phyloP scores from a whole-genome alignment of 169 alveolate species.

The Fabrea salina region DNA sequence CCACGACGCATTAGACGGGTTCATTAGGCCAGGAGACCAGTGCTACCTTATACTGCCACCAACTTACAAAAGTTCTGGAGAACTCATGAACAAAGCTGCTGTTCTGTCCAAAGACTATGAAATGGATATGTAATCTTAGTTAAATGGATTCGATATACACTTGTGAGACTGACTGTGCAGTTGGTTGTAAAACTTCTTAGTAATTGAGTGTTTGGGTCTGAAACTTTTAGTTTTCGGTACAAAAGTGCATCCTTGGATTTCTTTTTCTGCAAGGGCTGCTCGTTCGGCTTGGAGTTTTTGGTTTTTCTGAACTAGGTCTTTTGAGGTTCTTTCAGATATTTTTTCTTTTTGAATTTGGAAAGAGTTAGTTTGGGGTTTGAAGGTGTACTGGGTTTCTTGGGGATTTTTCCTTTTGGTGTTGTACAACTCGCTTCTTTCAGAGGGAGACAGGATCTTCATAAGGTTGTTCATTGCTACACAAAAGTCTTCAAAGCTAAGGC shows the following conservation, averaged over 20 bases:
- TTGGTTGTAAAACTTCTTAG: neutral
- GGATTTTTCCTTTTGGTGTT: neutral
- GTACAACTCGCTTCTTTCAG: neutral
- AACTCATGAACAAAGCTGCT: constrained; percentile 3
- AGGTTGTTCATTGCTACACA: neutral
- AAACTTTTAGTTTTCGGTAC: neutral
- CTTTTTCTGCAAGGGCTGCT: neutral
- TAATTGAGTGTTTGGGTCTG: neutral
- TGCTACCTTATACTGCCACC: constrained; percentile 65
- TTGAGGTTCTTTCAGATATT: neutral
- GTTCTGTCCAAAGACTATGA: constrained; percentile 26
- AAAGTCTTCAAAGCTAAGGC: neutral
- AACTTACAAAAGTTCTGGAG: constrained; percentile 48
- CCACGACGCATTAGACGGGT: constrained; percentile 74
- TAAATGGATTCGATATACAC: no score
- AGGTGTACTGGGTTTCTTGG: neutral
- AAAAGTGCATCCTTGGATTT: neutral
- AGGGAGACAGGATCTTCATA: neutral
- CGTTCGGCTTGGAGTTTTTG: neutral
- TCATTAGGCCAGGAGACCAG: constrained; percentile 59
- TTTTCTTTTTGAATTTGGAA: neutral
- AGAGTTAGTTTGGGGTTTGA: neutral
- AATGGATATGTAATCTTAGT: constrained; percentile 13
- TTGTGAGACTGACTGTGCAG: neutral
- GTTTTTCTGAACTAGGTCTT: neutral